Evolutionary conservation across 495 filamentous ascomycete species (phyloP), one percentile per base, ranked within the genome.

Genomic region (Parmelia sp.): DNA sequence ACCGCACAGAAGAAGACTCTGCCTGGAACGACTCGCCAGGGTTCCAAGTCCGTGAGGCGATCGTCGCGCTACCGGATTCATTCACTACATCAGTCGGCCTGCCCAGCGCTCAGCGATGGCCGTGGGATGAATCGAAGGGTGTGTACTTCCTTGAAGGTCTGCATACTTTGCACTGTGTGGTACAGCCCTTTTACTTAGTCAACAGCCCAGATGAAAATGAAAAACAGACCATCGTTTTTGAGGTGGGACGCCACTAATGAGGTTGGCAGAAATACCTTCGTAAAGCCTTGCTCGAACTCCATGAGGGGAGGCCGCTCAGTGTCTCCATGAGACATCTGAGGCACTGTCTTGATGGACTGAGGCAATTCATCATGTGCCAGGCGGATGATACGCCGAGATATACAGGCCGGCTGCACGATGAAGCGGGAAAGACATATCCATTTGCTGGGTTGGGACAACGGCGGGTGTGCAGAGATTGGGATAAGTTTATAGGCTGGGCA

Each of bases 51-150:
- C 15, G n/a, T 27, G 53, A 64, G 9, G 73, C 68, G 4, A 33
- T 74, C 11, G 60, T 74, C 31, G 68, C 68, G n/a, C 53, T 74
- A 27, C 25, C 65, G 10, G 62, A 71, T 49, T 37, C 27, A 39
- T 68, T 44, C 40, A 69, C 65, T 4, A 58, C 53, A 7, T 49
- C 65, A 61, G 66, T 67, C 12, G 70, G 65, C 9, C 58, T 74
- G 9, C 60, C 60, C 23, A 37, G 45, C 47, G 51, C 65, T 29
- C 65, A 66, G 31, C 61, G 61, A 27, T 66, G 59, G 59, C 65
- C 61, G 35, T 66, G 65, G 61, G 65, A 66, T 45, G 42, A 29
- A 25, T 57, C 65, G 21, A 66, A 66, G 51, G 65, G 65, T 12
- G 47, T 63, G 19, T 62, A 65, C 31, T 44, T 65, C 39, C 37